Base-by-base conservation (phyloP, 257 asterid species). In the Asclepias syriaca region DNA sequence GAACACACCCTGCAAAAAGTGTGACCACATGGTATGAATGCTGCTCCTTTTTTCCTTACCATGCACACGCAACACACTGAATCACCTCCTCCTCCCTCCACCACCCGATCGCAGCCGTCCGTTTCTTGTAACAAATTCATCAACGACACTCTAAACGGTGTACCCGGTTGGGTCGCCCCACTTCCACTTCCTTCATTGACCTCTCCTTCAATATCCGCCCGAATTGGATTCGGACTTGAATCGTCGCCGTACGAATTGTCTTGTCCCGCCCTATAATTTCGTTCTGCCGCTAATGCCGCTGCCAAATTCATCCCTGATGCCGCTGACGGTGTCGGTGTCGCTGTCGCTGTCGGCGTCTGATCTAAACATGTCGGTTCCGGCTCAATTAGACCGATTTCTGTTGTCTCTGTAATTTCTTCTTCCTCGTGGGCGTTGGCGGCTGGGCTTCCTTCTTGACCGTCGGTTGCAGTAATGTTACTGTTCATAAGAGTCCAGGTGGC, bases 11-110 rank as follows among this genome's bases (percentile, higher is more conserved):
- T 83, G 79, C 98, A 94, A 81, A 87, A 94, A 46, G 97, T 89
- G 84, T 94, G 98, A 8, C 98, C 98, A 83, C 98, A 94, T 72
- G 98, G 98, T 71, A 94, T 91, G 81, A 94, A 89, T 4, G 98
- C 97, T 50, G 97, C 98, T 0, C 90, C 96, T 63, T 84, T 94
- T 64, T 82, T 89, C 82, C 96, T 88, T 78, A 88, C 93, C 97
- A 94, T 86, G 89, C 97, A 94, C 89, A 91, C 96, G 86, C 98
- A 94, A 79, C 98, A 89, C 89, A 85, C 58, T 13, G 77, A 69
- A 83, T 89, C 97, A n/a, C 81, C 50, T 6, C 88, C 73, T 0
- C 32, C 79, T 10, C 11, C 80, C 84, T 9, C 55, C 74, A 55
- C 64, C 72, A 65, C 85, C 2, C 70, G 84, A 77, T 86, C 95